These are phyloP conservation scores for Phytophthora sansomeana DNA, from an alignment of 352 stramenopile species.

Conservation along the genomic window DNA sequence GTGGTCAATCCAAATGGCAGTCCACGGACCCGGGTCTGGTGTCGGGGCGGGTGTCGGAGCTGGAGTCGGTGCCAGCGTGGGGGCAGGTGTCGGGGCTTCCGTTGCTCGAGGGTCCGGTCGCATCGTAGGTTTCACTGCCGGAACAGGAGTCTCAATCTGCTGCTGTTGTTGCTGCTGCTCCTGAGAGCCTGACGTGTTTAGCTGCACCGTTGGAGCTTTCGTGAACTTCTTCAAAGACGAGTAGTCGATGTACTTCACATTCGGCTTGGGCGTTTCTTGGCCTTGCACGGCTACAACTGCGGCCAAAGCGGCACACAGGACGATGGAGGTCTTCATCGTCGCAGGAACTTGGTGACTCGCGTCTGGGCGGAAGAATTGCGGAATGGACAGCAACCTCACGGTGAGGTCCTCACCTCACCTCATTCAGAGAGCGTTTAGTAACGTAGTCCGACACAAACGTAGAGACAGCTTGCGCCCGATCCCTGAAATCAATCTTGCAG, in stretches of 20 bases:
- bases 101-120: slow-evolving; percentile 13
- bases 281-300: slow-evolving; percentile 16
- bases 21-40: slow-evolving; percentile 12
- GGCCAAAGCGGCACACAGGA: slow-evolving; percentile 2
- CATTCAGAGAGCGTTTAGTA: too few species aligned
- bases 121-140: background rate
- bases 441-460: too few species aligned
- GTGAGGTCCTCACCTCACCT: too few species aligned
- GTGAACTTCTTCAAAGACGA: slow-evolving; percentile 26
- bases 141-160: slow-evolving; percentile 3
- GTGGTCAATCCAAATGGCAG: slow-evolving; percentile 14
- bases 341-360: background rate
- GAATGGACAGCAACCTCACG: slow-evolving; percentile 4
- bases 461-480: too few species aligned
- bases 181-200: background rate
- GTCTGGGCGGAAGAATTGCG: slow-evolving; percentile 13
- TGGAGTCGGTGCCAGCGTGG: slow-evolving; percentile 3
- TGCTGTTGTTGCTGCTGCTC: slow-evolving; percentile 3
- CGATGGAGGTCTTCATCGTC: slow-evolving; percentile 14
- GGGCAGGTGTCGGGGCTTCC: slow-evolving; percentile 6
- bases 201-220: slow-evolving; percentile 4
- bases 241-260: slow-evolving; percentile 32
- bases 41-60: slow-evolving; percentile 11
- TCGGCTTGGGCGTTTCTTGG: slow-evolving; percentile 17
- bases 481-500: too few species aligned